Evolutionary conservation across 2,329 filamentous ascomycete genomes (phyloP).

Genomic region (Aspergillus pseudoglaucus): DNA sequence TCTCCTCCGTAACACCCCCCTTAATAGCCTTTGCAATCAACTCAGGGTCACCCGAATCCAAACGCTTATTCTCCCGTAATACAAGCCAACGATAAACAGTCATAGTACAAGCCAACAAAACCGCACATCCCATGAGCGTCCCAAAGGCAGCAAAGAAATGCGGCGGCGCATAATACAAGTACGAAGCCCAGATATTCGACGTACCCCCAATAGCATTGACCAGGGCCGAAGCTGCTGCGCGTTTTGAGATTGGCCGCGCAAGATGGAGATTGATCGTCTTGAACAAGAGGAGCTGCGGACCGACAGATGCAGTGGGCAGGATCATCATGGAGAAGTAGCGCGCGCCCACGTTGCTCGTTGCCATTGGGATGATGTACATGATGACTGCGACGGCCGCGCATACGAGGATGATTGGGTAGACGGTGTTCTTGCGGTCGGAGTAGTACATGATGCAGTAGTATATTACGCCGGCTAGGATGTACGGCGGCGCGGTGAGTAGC

Average conservation of each 20-base stretch:
- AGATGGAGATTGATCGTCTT: constrained; percentile 40
- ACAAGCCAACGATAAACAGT: too few species aligned
- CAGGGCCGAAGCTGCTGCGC: constrained; percentile 37
- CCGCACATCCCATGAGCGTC: too few species aligned
- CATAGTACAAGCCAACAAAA: too few species aligned
- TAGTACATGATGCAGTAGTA: constrained; percentile 32
- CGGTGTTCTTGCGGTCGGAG: constrained; percentile 32
- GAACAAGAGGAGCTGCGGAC: constrained; percentile 36
- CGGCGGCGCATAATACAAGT: too few species aligned
- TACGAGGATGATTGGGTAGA: constrained; percentile 28
- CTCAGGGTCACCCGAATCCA: too few species aligned
- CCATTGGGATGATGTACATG: constrained; percentile 36
- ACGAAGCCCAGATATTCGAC: too few species aligned
- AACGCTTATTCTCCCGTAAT: too few species aligned
- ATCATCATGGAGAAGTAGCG: constrained; percentile 42
- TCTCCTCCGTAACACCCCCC: too few species aligned
- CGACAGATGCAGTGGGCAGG: constrained; percentile 35
- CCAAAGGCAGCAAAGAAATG: too few species aligned
- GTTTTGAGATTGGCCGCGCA: constrained; percentile 37
- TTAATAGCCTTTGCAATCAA: too few species aligned
- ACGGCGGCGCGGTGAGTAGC: constrained; percentile 44
- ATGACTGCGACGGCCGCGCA: constrained; percentile 28
- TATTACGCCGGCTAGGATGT: constrained; percentile 35
- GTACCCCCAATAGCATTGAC: constrained; percentile 10
- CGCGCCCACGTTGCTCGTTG: constrained; percentile 32